Evolutionary conservation across 768 basidiomycete genomes (phyloP), one percentile per base, ranked within the genome.

Genomic region (Austroboletus eburneus): DNA sequence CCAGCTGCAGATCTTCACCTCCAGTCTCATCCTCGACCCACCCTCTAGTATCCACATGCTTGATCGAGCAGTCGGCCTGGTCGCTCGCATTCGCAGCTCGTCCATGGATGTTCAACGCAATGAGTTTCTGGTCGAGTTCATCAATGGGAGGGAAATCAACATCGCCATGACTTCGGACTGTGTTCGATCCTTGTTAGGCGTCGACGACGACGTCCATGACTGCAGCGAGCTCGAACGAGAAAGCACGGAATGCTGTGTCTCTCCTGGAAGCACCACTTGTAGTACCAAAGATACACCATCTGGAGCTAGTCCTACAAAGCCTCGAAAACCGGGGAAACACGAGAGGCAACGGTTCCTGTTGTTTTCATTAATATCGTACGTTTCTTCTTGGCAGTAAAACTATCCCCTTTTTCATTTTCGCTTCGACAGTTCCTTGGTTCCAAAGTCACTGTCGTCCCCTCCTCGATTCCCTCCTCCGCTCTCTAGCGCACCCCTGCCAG

Each of bases 281-380:
- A n/a, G n/a, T n/a, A n/a, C n/a, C n/a, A n/a, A n/a, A n/a, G n/a
- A n/a, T n/a, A n/a, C n/a, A n/a, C n/a, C n/a, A n/a, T n/a, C n/a
- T n/a, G 33, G 77, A 75, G 51, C 83, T 87, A n/a, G n/a, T n/a
- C n/a, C n/a, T n/a, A n/a, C n/a, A n/a, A n/a, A n/a, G n/a, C n/a
- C n/a, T n/a, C n/a, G n/a, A n/a, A n/a, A n/a, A n/a, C n/a, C n/a
- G n/a, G n/a, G n/a, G n/a, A n/a, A n/a, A n/a, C n/a, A n/a, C 53
- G 85, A 83, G 67, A 84, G 79, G 55, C 80, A 84, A 54, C 74
- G 80, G 36, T 88, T 86, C 13, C 60, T 88, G 49, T 69, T 87
- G 39, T 83, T 82, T 76, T 76, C 82, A 7, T 67, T 89, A 32
- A 79, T 87, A 48, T 75, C 80, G 75, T 83, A 67, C 48, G 51